A percentile compares a stretch with the other conserved stretches of the same genome.
These are phyloP conservation scores for Boletellus deceptivus DNA, from an alignment of 1,284 basidiomycete species.

Conservation along the genomic window DNA sequence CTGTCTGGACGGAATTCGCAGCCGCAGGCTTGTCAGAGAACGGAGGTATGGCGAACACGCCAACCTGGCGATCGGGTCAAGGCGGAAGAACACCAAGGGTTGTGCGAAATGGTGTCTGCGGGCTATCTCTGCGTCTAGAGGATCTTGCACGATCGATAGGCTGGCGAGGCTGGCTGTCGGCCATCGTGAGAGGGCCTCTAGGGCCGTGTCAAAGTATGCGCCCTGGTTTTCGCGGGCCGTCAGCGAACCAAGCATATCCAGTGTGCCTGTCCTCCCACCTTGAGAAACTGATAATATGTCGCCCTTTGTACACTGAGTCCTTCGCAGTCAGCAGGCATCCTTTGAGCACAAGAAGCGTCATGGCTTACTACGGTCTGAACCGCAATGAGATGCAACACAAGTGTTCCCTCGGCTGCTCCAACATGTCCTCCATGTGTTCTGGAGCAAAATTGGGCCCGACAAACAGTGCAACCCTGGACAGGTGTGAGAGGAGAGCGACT, in stretches of 20 bases:
- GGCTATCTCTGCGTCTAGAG: conserved; percentile 40
- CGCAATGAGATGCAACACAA: conserved; percentile 51
- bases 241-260: neutral
- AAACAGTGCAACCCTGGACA: conserved; percentile 49
- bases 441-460: conserved; percentile 61
- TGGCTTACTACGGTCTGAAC: conserved; percentile 68
- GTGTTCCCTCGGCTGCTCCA: conserved; percentile 38
- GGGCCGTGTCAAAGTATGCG: conserved; percentile 64
- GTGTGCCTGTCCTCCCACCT: conserved; percentile 33
- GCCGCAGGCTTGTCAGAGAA: conserved; percentile 46
- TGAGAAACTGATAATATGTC: conserved; percentile 68
- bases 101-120: conserved; percentile 55
- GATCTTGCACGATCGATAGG: conserved; percentile 68
- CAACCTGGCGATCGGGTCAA: conserved; percentile 49
- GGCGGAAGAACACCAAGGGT: conserved; percentile 69
- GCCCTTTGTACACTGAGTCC: conserved; percentile 57
- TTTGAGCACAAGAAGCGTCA: neutral
- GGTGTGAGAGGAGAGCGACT: conserved; percentile 46
- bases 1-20: conserved; percentile 59
- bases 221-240: conserved; percentile 41
- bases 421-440: conserved; percentile 62
- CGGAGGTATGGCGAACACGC: conserved; percentile 44
- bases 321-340: conserved; percentile 2
- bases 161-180: conserved; percentile 42
- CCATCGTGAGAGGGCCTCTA: conserved; percentile 57